Evolutionary conservation across 306 rosid genomes (phyloP).

Genomic region (Cucumis hystrix): DNA sequence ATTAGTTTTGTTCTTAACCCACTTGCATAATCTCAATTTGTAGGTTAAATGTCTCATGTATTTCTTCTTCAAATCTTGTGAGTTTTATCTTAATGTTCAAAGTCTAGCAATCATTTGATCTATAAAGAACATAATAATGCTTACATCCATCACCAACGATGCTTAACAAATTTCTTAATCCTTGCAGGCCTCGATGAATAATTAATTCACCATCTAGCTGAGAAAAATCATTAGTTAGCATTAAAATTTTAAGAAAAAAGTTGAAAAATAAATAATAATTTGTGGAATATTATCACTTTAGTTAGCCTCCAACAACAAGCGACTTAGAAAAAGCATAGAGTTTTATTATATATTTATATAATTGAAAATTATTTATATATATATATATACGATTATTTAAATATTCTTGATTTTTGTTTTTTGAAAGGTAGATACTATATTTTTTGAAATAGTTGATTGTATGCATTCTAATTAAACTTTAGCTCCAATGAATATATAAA

Average conservation of each 20-base stretch:
- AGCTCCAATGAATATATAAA: neutral
- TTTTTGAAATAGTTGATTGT: neutral
- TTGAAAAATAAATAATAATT: neutral
- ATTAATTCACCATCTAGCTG: neutral
- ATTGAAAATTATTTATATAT: neutral
- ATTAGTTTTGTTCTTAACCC: neutral
- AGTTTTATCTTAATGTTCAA: neutral
- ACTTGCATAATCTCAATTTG: neutral
- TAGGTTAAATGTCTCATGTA: neutral
- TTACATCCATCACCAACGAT: neutral
- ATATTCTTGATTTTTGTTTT: neutral
- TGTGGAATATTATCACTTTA: neutral
- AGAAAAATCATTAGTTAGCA: neutral
- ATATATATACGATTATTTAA: neutral
- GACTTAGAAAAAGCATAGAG: neutral
- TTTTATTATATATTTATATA: neutral
- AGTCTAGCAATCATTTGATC: neutral
- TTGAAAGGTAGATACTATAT: neutral
- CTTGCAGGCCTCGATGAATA: neutral
- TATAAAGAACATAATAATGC: neutral
- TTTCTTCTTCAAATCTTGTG: neutral
- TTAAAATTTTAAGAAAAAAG: neutral
- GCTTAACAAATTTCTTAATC: neutral
- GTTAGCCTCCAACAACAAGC: neutral
- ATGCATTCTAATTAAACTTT: neutral